Evolutionary conservation across 306 rosid species (phyloP).

Genomic region (Quercus cerris): DNA sequence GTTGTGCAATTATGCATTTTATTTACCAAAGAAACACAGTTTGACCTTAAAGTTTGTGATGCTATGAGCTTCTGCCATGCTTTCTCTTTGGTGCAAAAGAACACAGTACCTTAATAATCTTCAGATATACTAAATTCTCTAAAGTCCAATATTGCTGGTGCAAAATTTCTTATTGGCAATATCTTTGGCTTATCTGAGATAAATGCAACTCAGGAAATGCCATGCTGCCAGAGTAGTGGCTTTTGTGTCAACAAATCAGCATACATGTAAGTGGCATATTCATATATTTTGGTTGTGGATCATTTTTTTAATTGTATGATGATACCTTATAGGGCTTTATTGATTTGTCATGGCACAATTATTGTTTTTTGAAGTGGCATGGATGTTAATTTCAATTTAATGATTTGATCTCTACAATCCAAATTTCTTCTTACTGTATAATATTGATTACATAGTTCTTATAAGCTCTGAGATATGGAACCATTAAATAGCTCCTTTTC

Average conservation of each 20-base stretch:
- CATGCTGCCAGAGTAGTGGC: slow-evolving; percentile 34
- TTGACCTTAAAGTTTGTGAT: slow-evolving; percentile 6
- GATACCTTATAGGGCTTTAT: background rate
- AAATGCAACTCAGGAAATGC: slow-evolving; percentile 20
- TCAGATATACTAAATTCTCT: slow-evolving; percentile 65
- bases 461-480: background rate
- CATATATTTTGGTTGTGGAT: background rate
- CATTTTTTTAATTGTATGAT: slow-evolving; percentile 1
- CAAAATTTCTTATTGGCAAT: slow-evolving; percentile 40
- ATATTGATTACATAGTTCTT: background rate
- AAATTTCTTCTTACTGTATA: slow-evolving; percentile 4
- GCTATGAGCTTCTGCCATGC: background rate
- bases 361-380: slow-evolving; percentile 6
- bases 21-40: slow-evolving; percentile 8
- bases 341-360: background rate
- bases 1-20: background rate
- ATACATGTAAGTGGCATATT: slow-evolving; percentile 58
- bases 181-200: slow-evolving; percentile 61
- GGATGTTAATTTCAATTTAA: slow-evolving; percentile 5
- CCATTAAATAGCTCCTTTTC: background rate
- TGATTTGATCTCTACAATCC: background rate
- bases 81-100: background rate
- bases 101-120: slow-evolving; percentile 42
- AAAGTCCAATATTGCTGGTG: slow-evolving; percentile 49
- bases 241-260: slow-evolving; percentile 38